Conservation (phyloP, 305 asterid species). For the Solanum hybrid region DNA sequence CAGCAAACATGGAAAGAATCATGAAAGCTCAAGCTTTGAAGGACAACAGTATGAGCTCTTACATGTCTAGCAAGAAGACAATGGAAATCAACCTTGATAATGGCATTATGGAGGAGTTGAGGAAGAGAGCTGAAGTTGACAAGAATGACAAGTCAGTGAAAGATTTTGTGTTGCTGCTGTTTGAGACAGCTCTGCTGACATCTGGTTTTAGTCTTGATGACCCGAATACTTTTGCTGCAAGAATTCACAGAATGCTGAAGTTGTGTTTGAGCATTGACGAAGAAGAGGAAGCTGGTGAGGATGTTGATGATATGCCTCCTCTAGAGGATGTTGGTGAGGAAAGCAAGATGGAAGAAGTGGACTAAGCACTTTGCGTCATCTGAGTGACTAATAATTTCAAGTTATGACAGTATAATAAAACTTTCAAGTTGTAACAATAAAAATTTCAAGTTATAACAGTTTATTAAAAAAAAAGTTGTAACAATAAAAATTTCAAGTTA, state of each 20-base stretch:
- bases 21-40: conserved; percentile 67
- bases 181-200: conserved; percentile 28
- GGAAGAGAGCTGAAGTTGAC: conserved; percentile 57
- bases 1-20: conserved; percentile 48
- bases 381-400: neutral
- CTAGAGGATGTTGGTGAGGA: conserved; percentile 12
- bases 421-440: no score
- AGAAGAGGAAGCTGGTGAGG: conserved; percentile 39
- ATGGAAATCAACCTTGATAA: conserved; percentile 68
- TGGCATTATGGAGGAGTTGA: conserved; percentile 58
- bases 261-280: conserved; percentile 33
- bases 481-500: no score
- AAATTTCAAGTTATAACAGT: no score
- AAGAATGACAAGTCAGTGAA: conserved; percentile 27
- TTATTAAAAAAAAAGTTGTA: no score
- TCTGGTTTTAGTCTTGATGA: conserved; percentile 43
- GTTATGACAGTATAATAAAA: no score
- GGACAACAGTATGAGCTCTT: conserved; percentile 51
- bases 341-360: conserved; percentile 11
- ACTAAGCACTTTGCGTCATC: neutral
- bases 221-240: conserved; percentile 51
- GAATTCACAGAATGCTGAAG: conserved; percentile 70
- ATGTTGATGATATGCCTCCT: conserved; percentile 43
- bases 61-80: conserved; percentile 75
- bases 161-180: conserved; percentile 24